A percentile compares a stretch with the other conserved stretches of the same genome.
Evolutionary conservation across 2,329 filamentous ascomycete genomes (phyloP).

Genomic region (Sarocladiaceae sp.): DNA sequence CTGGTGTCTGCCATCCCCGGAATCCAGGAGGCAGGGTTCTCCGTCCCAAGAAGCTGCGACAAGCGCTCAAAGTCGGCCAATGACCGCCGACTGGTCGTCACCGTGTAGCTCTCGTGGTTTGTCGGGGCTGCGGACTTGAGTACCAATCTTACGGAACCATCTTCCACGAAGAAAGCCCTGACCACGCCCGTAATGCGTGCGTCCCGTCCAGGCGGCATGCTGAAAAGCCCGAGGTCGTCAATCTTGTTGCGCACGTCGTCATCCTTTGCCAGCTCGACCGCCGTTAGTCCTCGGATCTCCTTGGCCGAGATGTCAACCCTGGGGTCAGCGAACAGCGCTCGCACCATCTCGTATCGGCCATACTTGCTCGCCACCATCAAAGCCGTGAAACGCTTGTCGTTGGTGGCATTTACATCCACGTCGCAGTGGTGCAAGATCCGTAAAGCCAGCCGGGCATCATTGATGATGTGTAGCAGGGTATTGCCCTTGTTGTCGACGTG

Average conservation of each 20-base stretch:
- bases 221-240: slow-evolving; percentile 84
- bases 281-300: slow-evolving; percentile 82
- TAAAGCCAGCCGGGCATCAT: slow-evolving; percentile 70
- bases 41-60: slow-evolving; percentile 72
- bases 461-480: slow-evolving; percentile 90
- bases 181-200: slow-evolving; percentile 88
- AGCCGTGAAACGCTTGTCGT: slow-evolving; percentile 90
- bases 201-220: slow-evolving; percentile 63
- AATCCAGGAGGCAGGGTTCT: slow-evolving; percentile 94
- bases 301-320: slow-evolving; percentile 79
- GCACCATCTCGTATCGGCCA: slow-evolving; percentile 86
- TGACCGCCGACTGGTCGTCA: slow-evolving; percentile 88
- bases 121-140: slow-evolving; percentile 89
- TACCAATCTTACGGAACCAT: slow-evolving; percentile 86
- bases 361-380: slow-evolving; percentile 99
- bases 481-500: slow-evolving; percentile 92
- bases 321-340: slow-evolving; percentile 78
- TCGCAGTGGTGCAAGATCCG: slow-evolving; percentile 79
- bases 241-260: slow-evolving; percentile 96
- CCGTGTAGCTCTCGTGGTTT: slow-evolving; percentile 75
- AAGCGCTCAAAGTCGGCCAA: slow-evolving; percentile 88
- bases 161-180: slow-evolving; percentile 93
- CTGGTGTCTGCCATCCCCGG: slow-evolving; percentile 71
- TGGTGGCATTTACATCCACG: slow-evolving; percentile 91
- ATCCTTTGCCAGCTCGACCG: slow-evolving; percentile 94